Base-by-base conservation (phyloP, 2,329 filamentous ascomycete genomes). In the Aspergillus cejpii region DNA sequence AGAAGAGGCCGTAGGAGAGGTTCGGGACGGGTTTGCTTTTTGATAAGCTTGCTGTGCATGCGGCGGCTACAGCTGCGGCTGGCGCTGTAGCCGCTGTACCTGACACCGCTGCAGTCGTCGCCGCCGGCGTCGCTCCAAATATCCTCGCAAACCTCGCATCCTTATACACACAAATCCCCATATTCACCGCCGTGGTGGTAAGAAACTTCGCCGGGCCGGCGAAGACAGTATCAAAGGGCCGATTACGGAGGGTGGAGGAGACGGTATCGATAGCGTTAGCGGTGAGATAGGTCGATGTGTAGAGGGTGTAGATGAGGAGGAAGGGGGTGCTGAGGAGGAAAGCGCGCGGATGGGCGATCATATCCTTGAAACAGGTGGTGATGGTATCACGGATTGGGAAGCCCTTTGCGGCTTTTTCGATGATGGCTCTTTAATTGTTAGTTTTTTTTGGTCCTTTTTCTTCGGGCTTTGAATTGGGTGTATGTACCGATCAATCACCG, bases 231-330 rank as follows among this genome's bases (percentile, higher is more conserved):
- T 57, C 71, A 5, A 85, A 78, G 26, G 81, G 72, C 12, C 72
- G 67, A 59, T 78, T 70, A 39, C 72, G 66, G 11, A 81, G 55
- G 1, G 85, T 88, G 4, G 87, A 84, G 36, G 81, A 61, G n/a
- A 80, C 66, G 0, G 91, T 96, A 71, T 97, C 91, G 62, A 95
- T 80, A 10, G 78, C 70, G 72, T 96, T 96, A 52, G 91, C 90
- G 1, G 87, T 88, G 10, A 92, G 71, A 72, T 96, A 96, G 47
- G 91, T 97, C 54, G 86, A 84, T 49, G 83, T 86, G 74, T 96
- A 97, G 34, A 94, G 74, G 42, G 71, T 70, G 47, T 74, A 73
- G 44, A 75, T 73, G 17, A 75, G 64, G 47, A 73, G 56, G 54
- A 74, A 74, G 2, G 72, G 72, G 5, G 72, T 74, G 51, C 68